A percentile compares a stretch with the other conserved stretches of the same genome.
These are phyloP conservation scores for Magnaporthiopsis rhizophila DNA, from an alignment of 2,329 filamentous ascomycete species.

Conservation along the genomic window DNA sequence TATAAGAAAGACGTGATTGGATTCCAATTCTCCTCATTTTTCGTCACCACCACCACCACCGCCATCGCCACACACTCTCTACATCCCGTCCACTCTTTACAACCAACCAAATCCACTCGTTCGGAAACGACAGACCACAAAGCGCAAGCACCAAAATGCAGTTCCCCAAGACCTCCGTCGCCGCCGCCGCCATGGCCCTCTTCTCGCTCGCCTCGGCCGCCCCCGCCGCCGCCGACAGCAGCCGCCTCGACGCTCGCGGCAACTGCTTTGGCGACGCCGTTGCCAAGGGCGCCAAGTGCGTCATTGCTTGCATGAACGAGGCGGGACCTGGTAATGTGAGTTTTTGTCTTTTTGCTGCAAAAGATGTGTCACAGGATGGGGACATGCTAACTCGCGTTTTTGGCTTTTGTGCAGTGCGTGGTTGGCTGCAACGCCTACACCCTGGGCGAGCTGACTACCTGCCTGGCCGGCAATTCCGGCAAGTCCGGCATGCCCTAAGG, in stretches of 20 bases:
- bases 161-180: constrained; percentile 4
- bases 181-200: constrained; percentile 1
- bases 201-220: constrained; percentile 4
- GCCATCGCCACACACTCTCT: neutral
- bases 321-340: neutral
- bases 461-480: neutral
- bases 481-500: too few species aligned
- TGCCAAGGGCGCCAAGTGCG: neutral
- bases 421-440: neutral
- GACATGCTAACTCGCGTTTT: neutral
- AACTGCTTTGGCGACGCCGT: constrained; percentile 2
- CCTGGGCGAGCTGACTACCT: neutral
- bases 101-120: neutral
- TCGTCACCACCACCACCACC: too few species aligned
- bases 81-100: neutral
- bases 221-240: neutral
- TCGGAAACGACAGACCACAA: neutral
- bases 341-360: neutral
- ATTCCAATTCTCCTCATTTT: neutral
- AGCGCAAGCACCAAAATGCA: neutral
- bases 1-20: neutral
- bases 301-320: neutral
- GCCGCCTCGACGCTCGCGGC: neutral
- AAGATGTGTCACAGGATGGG: neutral
- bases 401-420: neutral